Evolutionary conservation across 371 early-diverging fungal genomes (phyloP), one percentile per base, ranked within the genome.

Genomic region (Mortierella sp.): DNA sequence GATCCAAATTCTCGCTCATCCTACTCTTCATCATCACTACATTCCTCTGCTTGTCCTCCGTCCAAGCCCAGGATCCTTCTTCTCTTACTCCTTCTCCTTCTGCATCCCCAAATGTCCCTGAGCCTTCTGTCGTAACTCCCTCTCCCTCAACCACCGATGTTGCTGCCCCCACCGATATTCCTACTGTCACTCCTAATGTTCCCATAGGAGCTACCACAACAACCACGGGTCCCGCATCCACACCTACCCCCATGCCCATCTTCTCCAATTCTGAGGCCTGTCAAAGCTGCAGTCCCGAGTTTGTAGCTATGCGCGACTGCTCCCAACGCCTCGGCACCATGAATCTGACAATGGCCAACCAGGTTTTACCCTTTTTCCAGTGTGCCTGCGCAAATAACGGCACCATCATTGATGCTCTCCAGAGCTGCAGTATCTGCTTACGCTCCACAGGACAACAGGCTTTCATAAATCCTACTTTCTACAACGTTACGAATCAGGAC

Each of bases 321-420:
- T 11, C 58, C 18, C 20, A 57, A 22, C 68, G 68, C 22, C 35
- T 68, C 49, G 68, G 72, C 9, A 12, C 60, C 11, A 68, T 28
- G 68, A 77, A 77, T 61, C 30, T 77, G 68, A 77, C 77, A 4
- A 24, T 72, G 55, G 68, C 72, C 39, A 71, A 57, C 35, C 68
- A 71, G 49, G 72, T 72, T 40, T 37, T 77, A 43, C 77, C 77
- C 54, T 77, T 77, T 24, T 77, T 68, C 45, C 62, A 51, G 22
- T 77, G 77, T 45, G 61, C 70, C 40, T 77, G 77, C 57, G 58
- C 58, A 1, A 63, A 63, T 57, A 49, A 64, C 32, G 65, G 65
- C 8, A 20, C 35, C n/a, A 20, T 49, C 60, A 68, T 77, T 18
- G 69, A 72, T 4, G 24, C 61, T 4, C 32, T 77, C 11, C 68